These are phyloP conservation scores for Botrytis sinoallii DNA, from an alignment of 2,329 filamentous ascomycete species.

Conservation along the genomic window DNA sequence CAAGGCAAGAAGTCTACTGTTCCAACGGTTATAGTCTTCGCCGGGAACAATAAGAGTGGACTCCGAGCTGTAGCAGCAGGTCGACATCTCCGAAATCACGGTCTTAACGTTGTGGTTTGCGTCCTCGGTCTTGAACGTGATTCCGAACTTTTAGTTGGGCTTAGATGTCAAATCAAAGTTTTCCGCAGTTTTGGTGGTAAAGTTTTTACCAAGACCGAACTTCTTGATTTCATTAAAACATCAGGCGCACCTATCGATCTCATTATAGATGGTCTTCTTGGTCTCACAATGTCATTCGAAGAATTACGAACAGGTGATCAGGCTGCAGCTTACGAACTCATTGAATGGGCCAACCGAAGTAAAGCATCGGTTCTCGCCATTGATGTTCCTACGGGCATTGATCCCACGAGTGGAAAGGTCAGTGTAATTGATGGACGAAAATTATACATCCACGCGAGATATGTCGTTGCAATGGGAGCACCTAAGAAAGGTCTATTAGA, in stretches of 20 bases:
- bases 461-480: conserved; percentile 80
- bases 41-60: conserved; percentile 91
- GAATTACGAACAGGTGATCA: conserved; percentile 81
- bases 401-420: conserved; percentile 69
- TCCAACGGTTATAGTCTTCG: conserved; percentile 66
- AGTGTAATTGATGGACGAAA: conserved; percentile 69
- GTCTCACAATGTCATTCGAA: conserved; percentile 83
- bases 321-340: conserved; percentile 80
- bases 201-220: conserved; percentile 59
- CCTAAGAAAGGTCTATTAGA: conserved; percentile 82
- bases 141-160: conserved; percentile 73
- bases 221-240: conserved; percentile 58
- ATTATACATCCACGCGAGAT: conserved; percentile 77
- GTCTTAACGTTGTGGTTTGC: conserved; percentile 75
- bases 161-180: conserved; percentile 77
- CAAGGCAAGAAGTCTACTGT: conserved; percentile 41
- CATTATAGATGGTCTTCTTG: conserved; percentile 85
- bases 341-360: conserved; percentile 89
- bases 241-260: conserved; percentile 67
- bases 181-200: conserved; percentile 81
- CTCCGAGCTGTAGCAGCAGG: conserved; percentile 81
- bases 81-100: conserved; percentile 81
- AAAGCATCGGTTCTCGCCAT: conserved; percentile 80
- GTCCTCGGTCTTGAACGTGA: conserved; percentile 83
- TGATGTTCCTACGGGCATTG: conserved; percentile 88